These are phyloP conservation scores for Lasiosphaeria ovina DNA, from an alignment of 495 filamentous ascomycete genomes.

Conservation along the genomic window DNA sequence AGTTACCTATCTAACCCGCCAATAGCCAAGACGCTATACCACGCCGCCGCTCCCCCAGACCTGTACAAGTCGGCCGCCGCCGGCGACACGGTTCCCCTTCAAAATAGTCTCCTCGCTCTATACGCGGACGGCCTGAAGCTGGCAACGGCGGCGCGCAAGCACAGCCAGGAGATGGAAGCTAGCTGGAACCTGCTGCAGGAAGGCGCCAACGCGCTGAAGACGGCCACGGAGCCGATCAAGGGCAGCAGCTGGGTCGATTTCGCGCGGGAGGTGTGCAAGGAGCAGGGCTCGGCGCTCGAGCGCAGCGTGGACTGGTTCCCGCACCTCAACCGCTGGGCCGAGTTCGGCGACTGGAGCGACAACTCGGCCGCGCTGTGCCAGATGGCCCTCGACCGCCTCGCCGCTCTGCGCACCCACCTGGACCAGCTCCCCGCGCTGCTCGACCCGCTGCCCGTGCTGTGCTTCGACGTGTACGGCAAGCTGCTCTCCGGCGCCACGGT, in stretches of 20 bases:
- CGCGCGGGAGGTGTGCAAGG: not conserved
- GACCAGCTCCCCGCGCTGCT: not conserved
- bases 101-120: not conserved
- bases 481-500: not conserved
- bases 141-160: not conserved
- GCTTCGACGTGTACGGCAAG: not conserved
- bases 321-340: not conserved
- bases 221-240: not conserved
- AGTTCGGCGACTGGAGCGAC: not conserved
- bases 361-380: not conserved
- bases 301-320: not conserved
- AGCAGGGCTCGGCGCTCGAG: not conserved
- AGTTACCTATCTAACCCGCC: not conserved
- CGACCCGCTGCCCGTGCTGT: not conserved
- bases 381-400: not conserved
- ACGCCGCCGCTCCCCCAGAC: not conserved
- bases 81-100: conserved; percentile 1
- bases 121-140: conserved; percentile 1
- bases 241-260: not conserved
- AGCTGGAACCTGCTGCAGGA: not conserved
- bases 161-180: not conserved
- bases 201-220: not conserved
- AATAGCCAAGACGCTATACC: not conserved
- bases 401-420: not conserved
- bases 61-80: not conserved